Percentiles rank a stretch among this genome's conserved stretches.
These are phyloP conservation scores for Sideroxylon spinosum DNA, from an alignment of 179 eudicot genomes.

Conservation along the genomic window DNA sequence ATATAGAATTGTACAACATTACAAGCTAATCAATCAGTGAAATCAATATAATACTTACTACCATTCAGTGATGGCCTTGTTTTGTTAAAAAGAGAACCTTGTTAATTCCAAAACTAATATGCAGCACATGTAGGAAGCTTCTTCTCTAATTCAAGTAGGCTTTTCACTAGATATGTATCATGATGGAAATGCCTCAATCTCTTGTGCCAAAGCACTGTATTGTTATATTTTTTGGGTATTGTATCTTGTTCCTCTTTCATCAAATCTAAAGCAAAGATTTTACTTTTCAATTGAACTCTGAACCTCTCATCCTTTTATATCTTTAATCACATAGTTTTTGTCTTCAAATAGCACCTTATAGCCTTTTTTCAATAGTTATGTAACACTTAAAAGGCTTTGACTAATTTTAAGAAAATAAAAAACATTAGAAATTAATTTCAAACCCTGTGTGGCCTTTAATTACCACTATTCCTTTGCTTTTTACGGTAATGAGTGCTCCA, in stretches of 20 bases:
- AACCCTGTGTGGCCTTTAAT: neutral
- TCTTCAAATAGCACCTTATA: slow-evolving; percentile 8
- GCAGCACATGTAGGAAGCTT: too few relatives aligned
- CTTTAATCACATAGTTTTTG: slow-evolving; percentile 4
- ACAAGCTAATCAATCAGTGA: too few relatives aligned
- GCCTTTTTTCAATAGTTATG: neutral
- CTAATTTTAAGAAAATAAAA: slow-evolving; percentile 1
- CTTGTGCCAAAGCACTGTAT: slow-evolving; percentile 1
- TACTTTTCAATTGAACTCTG: neutral
- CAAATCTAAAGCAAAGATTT: neutral
- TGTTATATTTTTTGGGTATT: neutral
- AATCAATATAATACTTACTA: too few relatives aligned
- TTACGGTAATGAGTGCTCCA: too few relatives aligned
- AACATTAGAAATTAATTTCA: slow-evolving; percentile 8
- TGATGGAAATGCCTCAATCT: slow-evolving; percentile 13
- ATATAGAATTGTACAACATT: too few relatives aligned
- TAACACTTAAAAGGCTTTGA: slow-evolving; percentile 2
- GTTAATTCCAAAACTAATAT: too few relatives aligned
- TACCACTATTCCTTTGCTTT: slow-evolving; percentile 7
- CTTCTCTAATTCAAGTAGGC: too few relatives aligned
- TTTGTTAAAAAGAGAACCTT: too few relatives aligned
- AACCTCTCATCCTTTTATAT: neutral
- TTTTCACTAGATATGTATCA: too few relatives aligned
- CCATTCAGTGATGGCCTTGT: too few relatives aligned
- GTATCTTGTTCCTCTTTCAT: slow-evolving; percentile 6